Conservation (phyloP, 192 early-diverging fungal species). For the Kickxella alabastrina region DNA sequence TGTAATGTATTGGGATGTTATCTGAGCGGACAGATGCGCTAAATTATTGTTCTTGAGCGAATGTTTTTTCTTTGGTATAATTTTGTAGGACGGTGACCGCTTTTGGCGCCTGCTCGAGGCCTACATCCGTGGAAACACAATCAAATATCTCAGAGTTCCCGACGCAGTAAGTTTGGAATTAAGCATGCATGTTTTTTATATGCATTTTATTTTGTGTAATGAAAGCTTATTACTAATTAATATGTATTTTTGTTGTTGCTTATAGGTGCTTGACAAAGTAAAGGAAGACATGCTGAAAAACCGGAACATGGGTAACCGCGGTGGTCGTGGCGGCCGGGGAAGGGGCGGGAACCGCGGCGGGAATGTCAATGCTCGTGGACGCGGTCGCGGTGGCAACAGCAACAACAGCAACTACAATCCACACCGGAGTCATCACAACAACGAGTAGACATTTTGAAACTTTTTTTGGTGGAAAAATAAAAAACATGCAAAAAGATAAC, state of each 20-base stretch:
- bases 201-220: background rate
- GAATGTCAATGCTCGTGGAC: slow-evolving; percentile 42
- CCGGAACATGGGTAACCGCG: slow-evolving; percentile 39
- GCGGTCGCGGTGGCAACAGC: slow-evolving; percentile 27
- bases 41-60: background rate
- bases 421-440: slow-evolving; percentile 17
- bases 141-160: slow-evolving; percentile 80
- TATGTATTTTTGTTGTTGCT: background rate
- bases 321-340: slow-evolving; percentile 51
- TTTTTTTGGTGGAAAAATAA: too few species aligned
- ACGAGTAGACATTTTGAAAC: slow-evolving; percentile 7
- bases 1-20: background rate
- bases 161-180: slow-evolving; percentile 60
- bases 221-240: background rate
- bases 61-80: background rate
- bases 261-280: slow-evolving; percentile 85
- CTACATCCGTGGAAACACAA: slow-evolving; percentile 90
- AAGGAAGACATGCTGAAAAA: slow-evolving; percentile 73
- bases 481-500: too few species aligned
- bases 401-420: slow-evolving; percentile 8
- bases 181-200: background rate
- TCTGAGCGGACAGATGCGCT: too few species aligned
- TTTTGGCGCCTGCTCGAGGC: slow-evolving; percentile 91
- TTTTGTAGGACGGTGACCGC: slow-evolving; percentile 84
- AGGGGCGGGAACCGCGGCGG: slow-evolving; percentile 52